These are phyloP conservation scores for Raphidocelis subcapitata DNA, from an alignment of 139 green algal species.

Conservation along the genomic window DNA sequence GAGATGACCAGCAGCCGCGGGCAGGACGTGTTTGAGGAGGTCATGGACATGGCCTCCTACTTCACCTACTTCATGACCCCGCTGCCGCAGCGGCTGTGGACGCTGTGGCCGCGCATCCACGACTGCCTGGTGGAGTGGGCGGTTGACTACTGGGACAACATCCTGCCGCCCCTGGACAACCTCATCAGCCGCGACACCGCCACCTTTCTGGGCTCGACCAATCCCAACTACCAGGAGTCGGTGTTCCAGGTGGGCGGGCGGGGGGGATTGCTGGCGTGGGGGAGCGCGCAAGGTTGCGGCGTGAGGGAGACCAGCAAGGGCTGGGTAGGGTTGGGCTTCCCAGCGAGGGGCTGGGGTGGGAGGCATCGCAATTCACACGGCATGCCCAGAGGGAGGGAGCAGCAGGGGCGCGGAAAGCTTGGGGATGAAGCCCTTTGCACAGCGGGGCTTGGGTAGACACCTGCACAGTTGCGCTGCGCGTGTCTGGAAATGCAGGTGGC, in stretches of 20 bases:
- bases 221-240: conserved; percentile 70
- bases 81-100: conserved; percentile 85
- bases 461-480: no score
- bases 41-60: conserved; percentile 90
- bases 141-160: conserved; percentile 85
- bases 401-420: no score
- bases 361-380: not conserved
- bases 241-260: conserved; percentile 46
- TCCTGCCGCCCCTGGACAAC: conserved; percentile 92
- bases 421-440: no score
- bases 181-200: conserved; percentile 73
- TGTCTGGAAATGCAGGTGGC: no score
- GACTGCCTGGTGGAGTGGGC: conserved; percentile 74
- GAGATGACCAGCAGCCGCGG: conserved; percentile 58
- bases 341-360: no score
- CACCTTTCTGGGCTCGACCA: conserved; percentile 63
- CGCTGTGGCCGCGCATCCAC: conserved; percentile 85
- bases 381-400: not conserved
- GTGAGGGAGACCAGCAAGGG: no score
- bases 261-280: not conserved
- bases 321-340: no score
- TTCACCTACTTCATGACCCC: conserved; percentile 80
- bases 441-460: no score
- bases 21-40: conserved; percentile 93
- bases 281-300: no score